Evolutionary conservation across 768 basidiomycete genomes (phyloP), one percentile per base, ranked within the genome.

Genomic region (Cyclocybe cylindracea): DNA sequence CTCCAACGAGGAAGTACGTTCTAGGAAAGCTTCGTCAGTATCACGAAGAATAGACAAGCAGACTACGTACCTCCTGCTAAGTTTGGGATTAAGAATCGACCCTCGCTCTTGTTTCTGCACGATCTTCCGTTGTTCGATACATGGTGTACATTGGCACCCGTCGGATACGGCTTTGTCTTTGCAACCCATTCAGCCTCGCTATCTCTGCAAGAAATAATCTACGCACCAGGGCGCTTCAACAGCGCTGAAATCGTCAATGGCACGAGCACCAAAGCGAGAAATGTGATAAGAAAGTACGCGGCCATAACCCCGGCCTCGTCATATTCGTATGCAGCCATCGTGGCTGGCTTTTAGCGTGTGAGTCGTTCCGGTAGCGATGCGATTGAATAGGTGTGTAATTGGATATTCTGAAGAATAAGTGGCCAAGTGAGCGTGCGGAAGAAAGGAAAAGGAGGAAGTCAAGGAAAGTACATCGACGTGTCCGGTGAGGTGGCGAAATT

Each of bases 221-320:
- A 74, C 83, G 55, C 51, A 83, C 84, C 78, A 55, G 74, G 63
- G n/a, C 58, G 55, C 44, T 70, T 65, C 0, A 75, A 67, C 16
- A 82, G 60, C 14, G 79, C 65, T 0, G 85, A 70, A 40, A 89
- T 54, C 1, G 94, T 89, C 55, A 89, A 68, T 0, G 96, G 96
- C 34, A 92, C 68, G 53, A 98, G 84, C 39, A 93, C 63, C 59
- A 98, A 78, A 50, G 86, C 84, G 58, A 98, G 85, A 66, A 97
- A 86, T 7, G 94, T 92, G 49, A 98, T 83, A 54, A 94, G 70
- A 70, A 98, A 98, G 74, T 94, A 98, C 35, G 85, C 80, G 62
- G 90, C 89, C 87, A 93, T 87, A 57, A 83, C 84, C 57, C 91
- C 91, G 42, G 80, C 79, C 75, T 92, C 90, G 69, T 93, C 91